Evolutionary conservation across 2,329 filamentous ascomycete species (phyloP).

Genomic region (Cladorrhinum sp.): DNA sequence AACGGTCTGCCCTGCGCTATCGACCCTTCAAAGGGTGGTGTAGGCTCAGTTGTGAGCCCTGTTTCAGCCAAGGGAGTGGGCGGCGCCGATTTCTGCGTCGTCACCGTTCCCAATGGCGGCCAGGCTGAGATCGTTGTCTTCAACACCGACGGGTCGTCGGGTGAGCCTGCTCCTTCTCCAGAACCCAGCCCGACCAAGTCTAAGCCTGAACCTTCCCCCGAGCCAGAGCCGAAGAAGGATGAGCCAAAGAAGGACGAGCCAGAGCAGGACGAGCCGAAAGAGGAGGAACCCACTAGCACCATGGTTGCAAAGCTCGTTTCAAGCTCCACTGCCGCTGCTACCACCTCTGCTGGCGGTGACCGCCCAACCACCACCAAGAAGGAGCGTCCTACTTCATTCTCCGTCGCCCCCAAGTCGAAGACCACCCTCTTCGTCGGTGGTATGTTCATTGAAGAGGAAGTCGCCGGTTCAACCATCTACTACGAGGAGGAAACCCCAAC

Average conservation of each 20-base stretch:
- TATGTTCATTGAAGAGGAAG: slow-evolving; percentile 52
- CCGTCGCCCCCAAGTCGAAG: slow-evolving; percentile 1
- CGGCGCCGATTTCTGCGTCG: slow-evolving; percentile 69
- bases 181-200: slow-evolving; percentile 27
- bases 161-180: slow-evolving; percentile 9
- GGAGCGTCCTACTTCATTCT: slow-evolving; percentile 24
- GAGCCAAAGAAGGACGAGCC: slow-evolving; percentile 31
- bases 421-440: slow-evolving; percentile 30
- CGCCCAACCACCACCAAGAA: slow-evolving; percentile 17
- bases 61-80: slow-evolving; percentile 59
- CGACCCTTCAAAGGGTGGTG: slow-evolving; percentile 53
- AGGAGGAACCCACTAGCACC: not conserved
- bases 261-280: slow-evolving; percentile 20
- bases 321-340: slow-evolving; percentile 18
- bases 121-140: slow-evolving; percentile 66
- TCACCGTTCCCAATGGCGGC: slow-evolving; percentile 65
- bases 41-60: slow-evolving; percentile 58
- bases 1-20: slow-evolving; percentile 73
- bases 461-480: slow-evolving; percentile 18
- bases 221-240: slow-evolving; percentile 3
- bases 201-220: not conserved
- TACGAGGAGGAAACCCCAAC: slow-evolving; percentile 3
- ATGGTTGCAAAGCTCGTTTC: slow-evolving; percentile 12
- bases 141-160: slow-evolving; percentile 41
- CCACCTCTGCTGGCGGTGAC: slow-evolving; percentile 31